Evolutionary conservation across 441 rosid species (phyloP).

Genomic region (Gossypium lobatum): DNA sequence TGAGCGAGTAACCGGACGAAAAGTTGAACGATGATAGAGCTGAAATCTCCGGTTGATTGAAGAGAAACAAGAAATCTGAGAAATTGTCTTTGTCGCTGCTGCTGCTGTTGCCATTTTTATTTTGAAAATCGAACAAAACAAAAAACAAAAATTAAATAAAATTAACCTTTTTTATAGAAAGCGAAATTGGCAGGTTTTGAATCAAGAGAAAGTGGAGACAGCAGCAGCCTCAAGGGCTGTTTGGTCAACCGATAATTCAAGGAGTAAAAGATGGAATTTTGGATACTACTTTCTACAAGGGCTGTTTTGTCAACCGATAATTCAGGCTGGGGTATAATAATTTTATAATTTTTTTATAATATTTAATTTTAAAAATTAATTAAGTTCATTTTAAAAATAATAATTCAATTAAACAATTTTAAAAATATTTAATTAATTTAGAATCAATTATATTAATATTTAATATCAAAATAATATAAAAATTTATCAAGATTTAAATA

Average conservation of each 20-base stretch:
- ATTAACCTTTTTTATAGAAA: not conserved
- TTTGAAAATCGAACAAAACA: not conserved
- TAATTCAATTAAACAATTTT: too few relatives aligned
- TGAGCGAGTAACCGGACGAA: slow-evolving; percentile 24
- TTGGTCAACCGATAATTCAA: not conserved
- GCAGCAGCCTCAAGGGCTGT: not conserved
- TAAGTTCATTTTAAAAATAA: too few relatives aligned
- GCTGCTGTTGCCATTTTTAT: slow-evolving; percentile 25
- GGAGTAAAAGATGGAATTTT: too few relatives aligned
- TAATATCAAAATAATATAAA: too few relatives aligned
- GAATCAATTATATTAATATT: too few relatives aligned
- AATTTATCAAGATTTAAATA: too few relatives aligned
- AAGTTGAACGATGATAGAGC: slow-evolving; percentile 31
- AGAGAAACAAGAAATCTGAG: slow-evolving; percentile 57
- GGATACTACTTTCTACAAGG: too few relatives aligned
- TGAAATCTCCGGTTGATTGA: slow-evolving; percentile 41
- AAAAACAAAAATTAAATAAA: not conserved
- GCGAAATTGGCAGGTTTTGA: not conserved
- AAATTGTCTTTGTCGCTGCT: slow-evolving; percentile 31
- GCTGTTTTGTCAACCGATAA: too few relatives aligned
- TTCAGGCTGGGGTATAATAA: too few relatives aligned
- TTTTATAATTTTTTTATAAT: too few relatives aligned
- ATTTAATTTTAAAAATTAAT: too few relatives aligned
- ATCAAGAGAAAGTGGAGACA: not conserved
- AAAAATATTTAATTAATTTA: too few relatives aligned